These are phyloP conservation scores for Phytopythium litorale DNA, from an alignment of 352 stramenopile genomes.

Conservation along the genomic window DNA sequence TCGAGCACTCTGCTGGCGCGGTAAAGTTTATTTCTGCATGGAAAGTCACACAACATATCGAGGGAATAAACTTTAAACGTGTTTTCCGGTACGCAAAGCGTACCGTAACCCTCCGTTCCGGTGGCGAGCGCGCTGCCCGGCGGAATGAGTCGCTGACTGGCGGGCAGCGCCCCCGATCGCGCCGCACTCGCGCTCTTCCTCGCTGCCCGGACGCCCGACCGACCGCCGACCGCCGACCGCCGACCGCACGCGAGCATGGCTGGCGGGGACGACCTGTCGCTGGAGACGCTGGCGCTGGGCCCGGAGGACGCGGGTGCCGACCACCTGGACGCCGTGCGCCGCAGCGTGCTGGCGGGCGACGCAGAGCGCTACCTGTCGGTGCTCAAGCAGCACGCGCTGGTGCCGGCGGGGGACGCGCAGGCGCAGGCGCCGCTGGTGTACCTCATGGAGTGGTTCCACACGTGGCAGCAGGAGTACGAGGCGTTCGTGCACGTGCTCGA, in stretches of 20 bases:
- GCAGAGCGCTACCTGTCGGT: conserved; percentile 39
- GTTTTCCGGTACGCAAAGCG: not conserved
- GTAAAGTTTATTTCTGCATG: not conserved
- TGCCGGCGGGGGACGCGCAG: conserved; percentile 17
- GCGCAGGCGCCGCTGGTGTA: conserved; percentile 47
- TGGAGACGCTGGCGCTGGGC: conserved; percentile 39
- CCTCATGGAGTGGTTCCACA: conserved; percentile 86
- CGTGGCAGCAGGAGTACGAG: conserved; percentile 86
- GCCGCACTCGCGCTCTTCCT: not conserved
- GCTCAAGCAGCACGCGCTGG: conserved; percentile 18
- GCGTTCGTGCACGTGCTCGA: conserved; percentile 70
- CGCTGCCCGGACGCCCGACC: not conserved
- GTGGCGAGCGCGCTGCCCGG: not conserved
- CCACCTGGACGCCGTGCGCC: conserved; percentile 50
- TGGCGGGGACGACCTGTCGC: conserved; percentile 33
- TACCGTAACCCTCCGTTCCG: not conserved
- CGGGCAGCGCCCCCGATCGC: not conserved
- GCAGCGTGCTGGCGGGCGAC: conserved; percentile 53
- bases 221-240: too few species aligned
- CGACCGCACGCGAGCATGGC: conserved; percentile 3
- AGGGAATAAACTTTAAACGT: not conserved
- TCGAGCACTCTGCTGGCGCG: not conserved
- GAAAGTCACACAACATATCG: too few species aligned
- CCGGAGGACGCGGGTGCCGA: conserved; percentile 26
- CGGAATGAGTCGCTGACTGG: conserved; percentile 4